phyloP scores from a whole-genome alignment of 345 rosid genomes.

The Raphanus sativus region DNA sequence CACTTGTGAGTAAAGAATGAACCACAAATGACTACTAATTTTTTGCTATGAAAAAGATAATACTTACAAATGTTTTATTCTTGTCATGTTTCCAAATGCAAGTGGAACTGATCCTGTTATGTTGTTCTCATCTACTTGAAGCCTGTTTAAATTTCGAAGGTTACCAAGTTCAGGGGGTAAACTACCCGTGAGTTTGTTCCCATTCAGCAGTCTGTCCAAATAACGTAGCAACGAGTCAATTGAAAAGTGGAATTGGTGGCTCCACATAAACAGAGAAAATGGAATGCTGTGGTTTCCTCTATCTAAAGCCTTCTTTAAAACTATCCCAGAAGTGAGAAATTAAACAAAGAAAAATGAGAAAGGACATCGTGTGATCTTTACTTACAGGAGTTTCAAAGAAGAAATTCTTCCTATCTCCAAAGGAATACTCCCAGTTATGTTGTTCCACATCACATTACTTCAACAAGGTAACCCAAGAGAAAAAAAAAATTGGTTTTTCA shows the following conservation, averaged over 20 bases:
- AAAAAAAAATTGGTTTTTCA: neutral
- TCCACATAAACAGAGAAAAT: neutral
- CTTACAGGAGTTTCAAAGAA: slow-evolving; percentile 72
- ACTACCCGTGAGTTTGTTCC: slow-evolving; percentile 69
- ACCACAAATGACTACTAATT: slow-evolving; percentile 2
- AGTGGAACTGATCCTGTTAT: slow-evolving; percentile 75
- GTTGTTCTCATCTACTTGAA: slow-evolving; percentile 77
- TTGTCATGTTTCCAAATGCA: slow-evolving; percentile 59
- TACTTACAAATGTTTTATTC: slow-evolving; percentile 69
- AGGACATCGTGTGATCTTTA: slow-evolving; percentile 10
- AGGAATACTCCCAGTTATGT: slow-evolving; percentile 71
- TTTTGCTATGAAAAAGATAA: slow-evolving; percentile 25
- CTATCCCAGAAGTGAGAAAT: neutral
- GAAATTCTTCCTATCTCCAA: slow-evolving; percentile 74
- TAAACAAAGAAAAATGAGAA: neutral
- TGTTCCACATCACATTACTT: slow-evolving; percentile 96
- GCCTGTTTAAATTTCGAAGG: slow-evolving; percentile 53
- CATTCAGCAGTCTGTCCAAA: slow-evolving; percentile 75
- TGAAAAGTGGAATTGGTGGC: neutral
- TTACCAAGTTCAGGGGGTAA: slow-evolving; percentile 78
- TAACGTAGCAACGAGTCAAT: slow-evolving; percentile 11
- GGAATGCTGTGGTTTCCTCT: neutral
- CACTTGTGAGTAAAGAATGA: slow-evolving; percentile 20
- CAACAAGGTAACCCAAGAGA: slow-evolving; percentile 2
- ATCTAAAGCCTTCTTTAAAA: neutral